A percentile compares a stretch with the other conserved stretches of the same genome.
phyloP scores from a whole-genome alignment of 2,329 filamentous ascomycete species.

The Fusarium graminum region DNA sequence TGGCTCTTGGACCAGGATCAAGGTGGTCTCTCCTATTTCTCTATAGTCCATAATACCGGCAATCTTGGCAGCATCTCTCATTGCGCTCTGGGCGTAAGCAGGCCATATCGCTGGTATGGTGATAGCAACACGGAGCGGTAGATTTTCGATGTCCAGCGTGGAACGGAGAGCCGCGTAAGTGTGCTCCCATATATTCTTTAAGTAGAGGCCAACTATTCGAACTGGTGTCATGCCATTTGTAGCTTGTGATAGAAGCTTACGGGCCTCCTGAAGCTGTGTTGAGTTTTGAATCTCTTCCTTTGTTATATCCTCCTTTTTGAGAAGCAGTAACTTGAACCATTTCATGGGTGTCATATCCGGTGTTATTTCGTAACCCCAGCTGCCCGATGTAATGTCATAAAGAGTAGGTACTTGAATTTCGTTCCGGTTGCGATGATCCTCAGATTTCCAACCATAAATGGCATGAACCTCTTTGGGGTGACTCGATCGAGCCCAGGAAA shows the following conservation, averaged over 20 bases:
- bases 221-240: background rate
- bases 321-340: conserved; percentile 32
- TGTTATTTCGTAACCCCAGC: conserved; percentile 33
- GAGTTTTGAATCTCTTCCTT: conserved; percentile 19
- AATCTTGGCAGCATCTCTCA: background rate
- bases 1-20: conserved; percentile 4
- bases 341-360: conserved; percentile 22
- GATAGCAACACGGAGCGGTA: conserved; percentile 1
- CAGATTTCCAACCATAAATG: conserved; percentile 17
- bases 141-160: background rate
- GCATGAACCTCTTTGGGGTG: conserved; percentile 2
- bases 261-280: conserved; percentile 1
- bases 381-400: conserved; percentile 10
- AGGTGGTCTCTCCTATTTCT: background rate
- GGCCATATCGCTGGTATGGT: conserved; percentile 3
- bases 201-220: conserved; percentile 6
- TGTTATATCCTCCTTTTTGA: conserved; percentile 3
- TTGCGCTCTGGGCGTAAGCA: background rate
- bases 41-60: background rate
- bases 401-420: conserved; percentile 23
- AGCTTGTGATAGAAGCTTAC: background rate
- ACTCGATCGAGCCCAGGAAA: conserved; percentile 28
- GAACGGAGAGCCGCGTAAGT: background rate
- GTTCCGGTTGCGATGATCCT: background rate
- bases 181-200: conserved; percentile 22